These are phyloP conservation scores for Daldinia concentrica DNA, from an alignment of 495 filamentous ascomycete species.

Conservation along the genomic window DNA sequence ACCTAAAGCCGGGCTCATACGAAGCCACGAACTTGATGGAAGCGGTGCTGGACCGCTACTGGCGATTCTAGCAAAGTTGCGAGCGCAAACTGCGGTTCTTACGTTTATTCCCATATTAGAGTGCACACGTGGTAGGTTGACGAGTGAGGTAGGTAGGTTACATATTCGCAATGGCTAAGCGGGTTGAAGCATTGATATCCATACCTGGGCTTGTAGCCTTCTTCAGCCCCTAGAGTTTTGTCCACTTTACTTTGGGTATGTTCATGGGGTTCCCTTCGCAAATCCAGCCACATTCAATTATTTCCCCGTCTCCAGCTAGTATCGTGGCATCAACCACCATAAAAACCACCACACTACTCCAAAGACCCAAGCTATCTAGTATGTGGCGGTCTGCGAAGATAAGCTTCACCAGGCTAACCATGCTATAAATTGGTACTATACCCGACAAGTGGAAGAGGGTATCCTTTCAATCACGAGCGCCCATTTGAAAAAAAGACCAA, in stretches of 20 bases:
- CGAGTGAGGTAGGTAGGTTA: conserved; percentile 28
- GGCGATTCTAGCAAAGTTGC: conserved; percentile 16
- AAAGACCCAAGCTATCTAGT: conserved; percentile 14
- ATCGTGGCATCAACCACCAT: conserved; percentile 43
- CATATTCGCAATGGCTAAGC: conserved; percentile 32
- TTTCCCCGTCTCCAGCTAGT: conserved; percentile 20
- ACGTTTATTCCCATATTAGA: conserved; percentile 37
- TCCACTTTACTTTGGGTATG: conserved; percentile 33
- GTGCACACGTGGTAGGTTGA: conserved; percentile 39
- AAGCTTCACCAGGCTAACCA: conserved; percentile 20
- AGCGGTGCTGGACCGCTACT: conserved; percentile 19
- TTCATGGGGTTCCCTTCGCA: conserved; percentile 29
- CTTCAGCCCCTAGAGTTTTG: conserved; percentile 38
- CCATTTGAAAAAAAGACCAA: conserved; percentile 16
- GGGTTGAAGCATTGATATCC: conserved; percentile 33
- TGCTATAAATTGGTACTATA: conserved; percentile 29
- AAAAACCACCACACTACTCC: conserved; percentile 26
- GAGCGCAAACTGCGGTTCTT: conserved; percentile 38
- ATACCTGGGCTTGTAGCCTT: conserved; percentile 30
- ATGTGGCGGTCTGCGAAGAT: conserved; percentile 15
- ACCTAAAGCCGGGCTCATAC: conserved; percentile 15
- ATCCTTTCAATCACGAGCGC: conserved; percentile 32
- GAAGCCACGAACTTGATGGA: conserved; percentile 12
- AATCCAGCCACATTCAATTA: conserved; percentile 37
- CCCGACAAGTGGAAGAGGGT: conserved; percentile 18